Base-by-base conservation (phyloP, 176 grass and related monocot species). In the Hordeum vulgare region DNA sequence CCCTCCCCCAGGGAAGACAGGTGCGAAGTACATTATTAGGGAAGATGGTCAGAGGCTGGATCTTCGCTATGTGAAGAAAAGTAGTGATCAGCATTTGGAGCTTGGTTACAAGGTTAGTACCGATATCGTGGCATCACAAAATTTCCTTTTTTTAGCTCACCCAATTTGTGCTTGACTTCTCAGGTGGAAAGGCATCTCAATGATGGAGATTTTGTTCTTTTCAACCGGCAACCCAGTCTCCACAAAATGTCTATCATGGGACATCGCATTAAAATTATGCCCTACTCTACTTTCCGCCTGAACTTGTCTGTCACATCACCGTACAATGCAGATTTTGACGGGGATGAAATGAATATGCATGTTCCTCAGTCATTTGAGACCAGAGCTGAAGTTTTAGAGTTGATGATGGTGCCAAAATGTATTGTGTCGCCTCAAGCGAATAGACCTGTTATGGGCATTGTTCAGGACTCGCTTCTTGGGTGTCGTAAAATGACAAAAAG, bases 311-410 rank as follows among this genome's bases (percentile, higher is more conserved):
- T 98, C 42, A 98, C 96, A 41, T 98, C 96, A 51, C 96, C 96
- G 13, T 98, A 98, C 75, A 98, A 98, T 93, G 96, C 96, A 62
- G 96, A 98, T 88, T 98, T 98, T 82, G 96, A 98, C 1, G 96
- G 96, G 44, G 96, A 98, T 85, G 96, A 98, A 85, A 98, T 98
- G 96, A 98, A 98, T 78, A 98, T 98, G 96, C 96, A 98, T 91
- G 93, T 98, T 42, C 96, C 96, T 1, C 93, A 95, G 79, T 95
- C 96, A 14, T 98, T 98, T 85, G 96, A 98, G 90, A 93, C 96
- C 29, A 90, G 96, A 61, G 89, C 96, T 63, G 96, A 98, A 89
- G 96, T 98, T 64, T 67, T 98, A 51, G 96, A 98, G 71, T 59
- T 98, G 72, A 98, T 98, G 96, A 98, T 98, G 93, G 96, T 98